These are phyloP conservation scores for Noccaea caerulescens DNA, from an alignment of 345 rosid species.

Conservation along the genomic window DNA sequence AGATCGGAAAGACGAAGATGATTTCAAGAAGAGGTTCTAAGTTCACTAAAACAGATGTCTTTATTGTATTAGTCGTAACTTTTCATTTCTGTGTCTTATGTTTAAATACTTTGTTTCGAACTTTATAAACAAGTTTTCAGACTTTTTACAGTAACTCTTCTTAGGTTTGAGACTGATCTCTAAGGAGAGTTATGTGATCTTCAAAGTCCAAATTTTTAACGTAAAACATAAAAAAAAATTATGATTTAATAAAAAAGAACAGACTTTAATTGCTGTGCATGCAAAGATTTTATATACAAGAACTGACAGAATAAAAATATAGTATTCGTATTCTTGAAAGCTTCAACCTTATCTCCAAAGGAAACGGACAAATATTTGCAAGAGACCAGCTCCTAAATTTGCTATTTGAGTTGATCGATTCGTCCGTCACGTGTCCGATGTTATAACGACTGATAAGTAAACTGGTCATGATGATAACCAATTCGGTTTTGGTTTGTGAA, in stretches of 20 bases:
- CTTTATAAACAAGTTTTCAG: not conserved
- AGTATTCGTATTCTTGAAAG: constrained; percentile 17
- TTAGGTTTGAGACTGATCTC: constrained; percentile 2
- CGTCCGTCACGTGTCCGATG: not conserved
- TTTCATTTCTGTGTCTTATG: not conserved
- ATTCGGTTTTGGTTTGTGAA: not conserved
- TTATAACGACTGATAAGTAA: not conserved
- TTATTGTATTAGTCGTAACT: not conserved
- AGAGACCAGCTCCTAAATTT: constrained; percentile 30
- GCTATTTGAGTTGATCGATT: constrained; percentile 9
- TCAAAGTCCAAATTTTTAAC: not conserved
- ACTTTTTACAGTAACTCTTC: not conserved
- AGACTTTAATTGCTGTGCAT: not conserved
- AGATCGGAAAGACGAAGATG: constrained; percentile 29
- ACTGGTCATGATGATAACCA: constrained; percentile 8
- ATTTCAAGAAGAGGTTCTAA: constrained; percentile 34
- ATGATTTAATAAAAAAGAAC: not conserved
- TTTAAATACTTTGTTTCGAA: constrained; percentile 3
- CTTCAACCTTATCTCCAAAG: constrained; percentile 26
- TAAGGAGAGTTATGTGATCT: not conserved
- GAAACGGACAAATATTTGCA: constrained; percentile 37
- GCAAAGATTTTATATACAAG: not conserved
- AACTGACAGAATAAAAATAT: not conserved
- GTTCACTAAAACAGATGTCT: not conserved
- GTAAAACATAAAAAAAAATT: not conserved